Percentiles rank a stretch among this genome's conserved stretches.
Conservation (phyloP, 2,329 filamentous ascomycete species). For the Neophaeococcomyces mojaviensis region DNA sequence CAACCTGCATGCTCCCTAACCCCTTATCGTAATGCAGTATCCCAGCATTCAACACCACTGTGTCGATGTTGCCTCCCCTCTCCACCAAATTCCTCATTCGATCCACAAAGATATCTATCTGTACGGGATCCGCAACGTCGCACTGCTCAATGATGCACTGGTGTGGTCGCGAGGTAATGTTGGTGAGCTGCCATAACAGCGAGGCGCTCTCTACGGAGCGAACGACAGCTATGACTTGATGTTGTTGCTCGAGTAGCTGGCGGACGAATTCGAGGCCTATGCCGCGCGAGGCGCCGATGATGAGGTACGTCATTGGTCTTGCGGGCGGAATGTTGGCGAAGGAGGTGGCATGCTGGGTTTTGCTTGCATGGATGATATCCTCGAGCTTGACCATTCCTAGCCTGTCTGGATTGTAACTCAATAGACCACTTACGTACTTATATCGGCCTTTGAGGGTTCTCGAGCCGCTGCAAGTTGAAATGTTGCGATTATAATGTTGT, state of each 20-base stretch:
- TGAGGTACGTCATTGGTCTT: conserved; percentile 23
- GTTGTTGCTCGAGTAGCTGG: conserved; percentile 36
- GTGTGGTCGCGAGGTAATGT: conserved; percentile 16
- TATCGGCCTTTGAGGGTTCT: too few relatives aligned
- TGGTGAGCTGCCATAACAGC: conserved; percentile 36
- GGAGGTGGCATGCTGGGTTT: not conserved
- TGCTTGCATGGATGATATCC: not conserved
- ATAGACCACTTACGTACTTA: too few relatives aligned
- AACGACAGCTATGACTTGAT: conserved; percentile 45
- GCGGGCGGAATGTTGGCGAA: conserved; percentile 6
- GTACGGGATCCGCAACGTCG: conserved; percentile 47
- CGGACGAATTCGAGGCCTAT: conserved; percentile 46
- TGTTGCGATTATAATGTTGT: too few relatives aligned
- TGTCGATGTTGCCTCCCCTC: conserved; percentile 40
- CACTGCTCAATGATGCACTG: conserved; percentile 41
- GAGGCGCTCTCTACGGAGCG: conserved; percentile 37
- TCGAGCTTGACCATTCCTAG: too few relatives aligned
- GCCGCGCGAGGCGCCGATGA: conserved; percentile 29
- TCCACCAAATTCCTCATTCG: conserved; percentile 34
- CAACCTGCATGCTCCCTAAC: conserved; percentile 3
- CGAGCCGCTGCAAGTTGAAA: too few relatives aligned
- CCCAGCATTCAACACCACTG: conserved; percentile 51
- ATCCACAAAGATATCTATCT: conserved; percentile 41
- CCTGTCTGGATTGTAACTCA: too few relatives aligned
- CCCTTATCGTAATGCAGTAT: conserved; percentile 48